Conservation (phyloP, 768 basidiomycete species). For the Boletus huronensis region DNA sequence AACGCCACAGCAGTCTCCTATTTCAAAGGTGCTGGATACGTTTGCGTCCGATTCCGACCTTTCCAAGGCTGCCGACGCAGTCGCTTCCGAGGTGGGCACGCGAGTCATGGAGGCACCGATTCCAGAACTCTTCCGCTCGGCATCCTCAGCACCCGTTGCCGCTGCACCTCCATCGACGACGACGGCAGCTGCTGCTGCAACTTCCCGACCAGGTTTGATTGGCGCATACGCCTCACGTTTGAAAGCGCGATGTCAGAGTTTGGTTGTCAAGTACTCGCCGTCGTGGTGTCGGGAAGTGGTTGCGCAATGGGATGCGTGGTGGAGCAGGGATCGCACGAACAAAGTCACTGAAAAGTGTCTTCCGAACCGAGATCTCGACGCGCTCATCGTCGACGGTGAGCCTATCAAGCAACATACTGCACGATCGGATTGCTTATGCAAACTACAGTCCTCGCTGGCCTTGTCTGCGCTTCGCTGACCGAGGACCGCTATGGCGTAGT, state of each 20-base stretch:
- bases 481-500: conserved; percentile 84
- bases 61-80: conserved; percentile 47
- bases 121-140: conserved; percentile 50
- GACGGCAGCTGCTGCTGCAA: neutral
- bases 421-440: neutral
- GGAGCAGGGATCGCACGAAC: conserved; percentile 52
- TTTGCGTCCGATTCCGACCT: conserved; percentile 60
- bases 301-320: conserved; percentile 43
- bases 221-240: neutral
- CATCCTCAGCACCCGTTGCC: conserved; percentile 21
- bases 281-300: conserved; percentile 24
- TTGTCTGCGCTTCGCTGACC: conserved; percentile 67
- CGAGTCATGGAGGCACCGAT: conserved; percentile 32
- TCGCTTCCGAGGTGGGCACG: conserved; percentile 33
- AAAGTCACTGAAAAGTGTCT: conserved; percentile 52
- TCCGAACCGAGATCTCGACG: conserved; percentile 61
- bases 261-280: conserved; percentile 31
- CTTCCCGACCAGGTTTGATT: neutral
- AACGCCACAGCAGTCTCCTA: conserved; percentile 44
- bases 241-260: conserved; percentile 1
- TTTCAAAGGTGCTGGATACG: conserved; percentile 49
- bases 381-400: conserved; percentile 58
- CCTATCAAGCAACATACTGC: neutral
- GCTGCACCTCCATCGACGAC: conserved; percentile 9
- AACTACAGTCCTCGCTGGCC: conserved; percentile 47